A percentile compares a stretch with the other conserved stretches of the same genome.
Conservation (phyloP, 805 yeast species). For the Barnettozyma salicaria region DNA sequence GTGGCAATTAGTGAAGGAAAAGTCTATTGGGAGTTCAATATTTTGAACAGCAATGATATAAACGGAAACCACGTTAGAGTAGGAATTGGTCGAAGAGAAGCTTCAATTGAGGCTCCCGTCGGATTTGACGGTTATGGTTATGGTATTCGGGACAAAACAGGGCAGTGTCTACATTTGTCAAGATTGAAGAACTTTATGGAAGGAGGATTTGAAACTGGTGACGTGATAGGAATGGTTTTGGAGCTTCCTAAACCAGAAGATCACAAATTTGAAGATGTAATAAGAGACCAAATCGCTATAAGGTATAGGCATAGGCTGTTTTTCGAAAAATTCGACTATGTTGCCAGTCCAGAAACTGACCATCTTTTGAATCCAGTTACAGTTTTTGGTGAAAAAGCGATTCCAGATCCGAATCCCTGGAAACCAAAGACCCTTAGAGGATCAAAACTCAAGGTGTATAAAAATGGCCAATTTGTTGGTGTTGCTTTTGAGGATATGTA, state of each 20-base stretch:
- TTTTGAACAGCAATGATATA: slow-evolving; percentile 36
- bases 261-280: slow-evolving; percentile 38
- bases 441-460: slow-evolving; percentile 62
- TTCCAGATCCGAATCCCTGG: slow-evolving; percentile 43
- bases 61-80: slow-evolving; percentile 64
- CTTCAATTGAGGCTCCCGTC: slow-evolving; percentile 88
- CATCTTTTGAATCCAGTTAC: slow-evolving; percentile 68
- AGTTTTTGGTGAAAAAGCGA: slow-evolving; percentile 62
- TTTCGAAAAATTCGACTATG: slow-evolving; percentile 82
- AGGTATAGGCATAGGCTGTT: slow-evolving; percentile 69
- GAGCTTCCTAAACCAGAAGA: slow-evolving; percentile 49
- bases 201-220: slow-evolving; percentile 64
- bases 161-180: slow-evolving; percentile 71
- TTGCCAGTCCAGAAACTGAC: slow-evolving; percentile 62
- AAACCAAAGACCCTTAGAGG: slow-evolving; percentile 43
- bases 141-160: slow-evolving; percentile 75
- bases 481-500: slow-evolving; percentile 59
- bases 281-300: slow-evolving; percentile 84
- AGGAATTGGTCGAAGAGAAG: slow-evolving; percentile 82
- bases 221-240: slow-evolving; percentile 73
- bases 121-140: slow-evolving; percentile 95
- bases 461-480: slow-evolving; percentile 70
- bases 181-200: slow-evolving; percentile 53
- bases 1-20: slow-evolving; percentile 71
- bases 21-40: slow-evolving; percentile 73